phyloP scores from a whole-genome alignment of 306 rosid genomes.

The Sesbania bispinosa region DNA sequence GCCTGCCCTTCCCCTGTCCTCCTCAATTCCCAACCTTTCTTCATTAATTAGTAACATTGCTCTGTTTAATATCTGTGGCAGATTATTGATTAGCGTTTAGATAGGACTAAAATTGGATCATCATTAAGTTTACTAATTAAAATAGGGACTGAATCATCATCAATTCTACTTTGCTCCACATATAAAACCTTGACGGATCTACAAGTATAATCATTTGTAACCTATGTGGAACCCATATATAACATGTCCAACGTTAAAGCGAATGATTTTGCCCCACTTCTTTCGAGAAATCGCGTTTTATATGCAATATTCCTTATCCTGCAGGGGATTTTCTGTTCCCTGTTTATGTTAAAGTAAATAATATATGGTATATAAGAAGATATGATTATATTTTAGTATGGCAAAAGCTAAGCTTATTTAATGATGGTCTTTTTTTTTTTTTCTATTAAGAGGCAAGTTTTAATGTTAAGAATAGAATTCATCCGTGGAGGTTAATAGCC shows the following conservation, averaged over 20 bases:
- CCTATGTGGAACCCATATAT: conserved; percentile 37
- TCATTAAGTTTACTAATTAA: conserved; percentile 1
- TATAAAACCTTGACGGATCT: conserved; percentile 33
- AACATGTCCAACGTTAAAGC: conserved; percentile 15
- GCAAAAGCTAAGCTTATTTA: not conserved
- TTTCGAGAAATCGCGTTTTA: conserved; percentile 7
- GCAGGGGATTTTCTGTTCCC: conserved; percentile 29
- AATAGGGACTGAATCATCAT: conserved; percentile 28
- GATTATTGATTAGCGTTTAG: not conserved
- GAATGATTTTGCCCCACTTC: conserved; percentile 26
- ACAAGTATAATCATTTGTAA: conserved; percentile 14
- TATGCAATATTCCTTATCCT: conserved; percentile 18
- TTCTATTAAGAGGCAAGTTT: not conserved
- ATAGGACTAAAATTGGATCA: not conserved
- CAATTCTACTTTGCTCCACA: not conserved
- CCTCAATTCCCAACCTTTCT: too few species aligned
- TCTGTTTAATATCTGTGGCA: not conserved
- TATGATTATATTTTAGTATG: conserved; percentile 24
- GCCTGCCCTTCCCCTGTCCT: conserved; percentile 52
- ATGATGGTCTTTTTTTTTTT: conserved; percentile 5
- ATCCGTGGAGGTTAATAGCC: not conserved
- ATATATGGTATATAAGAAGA: not conserved
- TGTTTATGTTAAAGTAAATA: conserved; percentile 10
- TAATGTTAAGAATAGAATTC: conserved; percentile 2
- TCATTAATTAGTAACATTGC: too few species aligned